Base-by-base conservation (phyloP, 2,329 filamentous ascomycete genomes). In the Colletotrichum musae region DNA sequence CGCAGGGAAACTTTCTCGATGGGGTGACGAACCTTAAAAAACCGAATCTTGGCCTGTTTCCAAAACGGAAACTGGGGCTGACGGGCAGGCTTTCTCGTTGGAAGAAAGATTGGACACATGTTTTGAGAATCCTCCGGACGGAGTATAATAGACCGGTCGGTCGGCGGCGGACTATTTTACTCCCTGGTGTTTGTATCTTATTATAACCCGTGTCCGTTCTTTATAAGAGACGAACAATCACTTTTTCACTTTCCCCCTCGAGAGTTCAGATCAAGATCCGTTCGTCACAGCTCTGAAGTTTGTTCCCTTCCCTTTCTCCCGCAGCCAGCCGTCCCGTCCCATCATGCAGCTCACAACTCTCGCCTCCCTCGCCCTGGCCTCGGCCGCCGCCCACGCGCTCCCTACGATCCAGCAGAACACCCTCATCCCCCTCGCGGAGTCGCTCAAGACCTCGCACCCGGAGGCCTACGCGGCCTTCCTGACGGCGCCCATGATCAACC, bases 401-500 rank as follows among this genome's bases (percentile, higher is more conserved):
- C 62, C 62, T 39, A 15, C 32, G 10, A 16, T 54, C 10, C 43
- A 52, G 15, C 15, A 36, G 7, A 47, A 54, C 32, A n/a, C 12
- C 15, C 9, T 41, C 6, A 47, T 70, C 7, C 28, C 52, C 18
- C 9, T 66, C 2, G 51, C 51, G 2, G 62, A 58, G 5, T 43
- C 18, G 5, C 21, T 66, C 6, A 54, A 61, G 36, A 5, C 50
- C 2, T 24, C 16, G 10, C 62, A 67, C 41, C 62, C 62, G 9
- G 62, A 66, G 18, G 67, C 67, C 2, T 70, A 66, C 51, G 67
- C 45, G 2, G 67, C 56, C 2, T 70, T 70, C 51, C 26, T 61
- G 56, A 39, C 32, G 18, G 51, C 67, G 7, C 57, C 62, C 2
- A 18, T 41, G 5, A 48, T 70, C 9, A 45, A 18, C 5, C 62